Conservation (phyloP, 306 rosid species). For the Ziziphus jujuba region DNA sequence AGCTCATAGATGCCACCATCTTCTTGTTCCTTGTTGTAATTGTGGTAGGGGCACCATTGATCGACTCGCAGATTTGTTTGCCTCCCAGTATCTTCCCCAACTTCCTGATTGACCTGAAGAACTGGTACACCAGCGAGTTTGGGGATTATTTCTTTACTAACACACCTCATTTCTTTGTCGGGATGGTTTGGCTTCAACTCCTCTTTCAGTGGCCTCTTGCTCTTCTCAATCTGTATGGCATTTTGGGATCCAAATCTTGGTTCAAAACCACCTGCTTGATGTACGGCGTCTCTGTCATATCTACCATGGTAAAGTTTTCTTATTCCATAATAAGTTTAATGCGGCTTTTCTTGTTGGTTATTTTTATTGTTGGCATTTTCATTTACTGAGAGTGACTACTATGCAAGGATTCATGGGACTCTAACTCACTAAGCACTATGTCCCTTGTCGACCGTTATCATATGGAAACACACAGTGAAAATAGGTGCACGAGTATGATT, state of each 20-base stretch:
- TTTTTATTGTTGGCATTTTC: background rate
- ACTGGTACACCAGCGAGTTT: conserved; percentile 42
- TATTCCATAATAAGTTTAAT: background rate
- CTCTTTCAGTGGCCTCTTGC: conserved; percentile 76
- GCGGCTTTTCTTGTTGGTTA: background rate
- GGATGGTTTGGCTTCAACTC: conserved; percentile 67
- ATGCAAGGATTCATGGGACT: too few relatives aligned
- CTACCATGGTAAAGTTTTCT: conserved; percentile 60
- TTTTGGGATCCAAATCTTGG: conserved; percentile 59
- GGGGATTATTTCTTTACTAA: conserved; percentile 55
- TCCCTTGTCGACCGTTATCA: too few relatives aligned
- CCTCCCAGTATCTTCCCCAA: conserved; percentile 50
- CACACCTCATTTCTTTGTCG: conserved; percentile 66
- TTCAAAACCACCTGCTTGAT: conserved; percentile 75
- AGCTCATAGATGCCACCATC: conserved; percentile 51
- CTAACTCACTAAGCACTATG: too few relatives aligned
- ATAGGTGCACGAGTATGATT: too few relatives aligned
- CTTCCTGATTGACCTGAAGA: conserved; percentile 39
- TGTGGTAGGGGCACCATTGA: conserved; percentile 45
- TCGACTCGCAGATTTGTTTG: conserved; percentile 56
- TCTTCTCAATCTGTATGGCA: conserved; percentile 56
- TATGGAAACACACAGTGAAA: too few relatives aligned
- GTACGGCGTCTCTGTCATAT: conserved; percentile 52
- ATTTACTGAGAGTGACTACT: background rate
- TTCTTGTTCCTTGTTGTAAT: conserved; percentile 48